Conservation (phyloP, 1,139 yeast species). For the Hemisphaericaspora xylofermentans region DNA sequence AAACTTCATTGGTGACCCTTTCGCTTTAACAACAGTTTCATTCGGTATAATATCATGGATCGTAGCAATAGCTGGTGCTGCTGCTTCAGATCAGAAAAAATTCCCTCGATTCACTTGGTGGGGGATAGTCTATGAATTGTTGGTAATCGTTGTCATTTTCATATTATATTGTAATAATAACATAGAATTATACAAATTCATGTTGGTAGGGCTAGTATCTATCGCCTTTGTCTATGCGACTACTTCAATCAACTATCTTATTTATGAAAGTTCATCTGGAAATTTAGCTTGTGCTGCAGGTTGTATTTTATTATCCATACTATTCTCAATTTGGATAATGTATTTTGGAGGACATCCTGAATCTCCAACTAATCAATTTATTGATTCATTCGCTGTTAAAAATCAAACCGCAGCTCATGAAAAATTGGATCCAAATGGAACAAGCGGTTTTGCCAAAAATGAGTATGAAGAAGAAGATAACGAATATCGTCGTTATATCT, state of each 20-base stretch:
- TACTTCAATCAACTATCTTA: slow-evolving; percentile 76
- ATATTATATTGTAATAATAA: slow-evolving; percentile 65
- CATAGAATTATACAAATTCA: slow-evolving; percentile 69
- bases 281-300: slow-evolving; percentile 91
- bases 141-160: slow-evolving; percentile 55
- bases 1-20: slow-evolving; percentile 65
- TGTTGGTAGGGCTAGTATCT: slow-evolving; percentile 55
- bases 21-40: slow-evolving; percentile 65
- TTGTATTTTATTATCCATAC: slow-evolving; percentile 74
- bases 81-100: slow-evolving; percentile 49
- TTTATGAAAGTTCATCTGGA: slow-evolving; percentile 65
- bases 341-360: slow-evolving; percentile 84
- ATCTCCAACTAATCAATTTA: slow-evolving; percentile 76
- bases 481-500: slow-evolving; percentile 29
- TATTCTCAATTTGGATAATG: slow-evolving; percentile 78
- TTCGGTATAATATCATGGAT: slow-evolving; percentile 74
- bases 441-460: slow-evolving; percentile 13
- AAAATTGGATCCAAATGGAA: slow-evolving; percentile 8
- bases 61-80: slow-evolving; percentile 83
- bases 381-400: slow-evolving; percentile 67
- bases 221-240: slow-evolving; percentile 80
- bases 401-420: slow-evolving; percentile 19
- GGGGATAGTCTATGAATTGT: slow-evolving; percentile 85
- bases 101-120: slow-evolving; percentile 95
- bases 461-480: slow-evolving; percentile 23